Percentiles rank a stretch among this genome's conserved stretches.
Evolutionary conservation across 805 yeast species (phyloP).

Genomic region (Zygosaccharomyces rouxii): DNA sequence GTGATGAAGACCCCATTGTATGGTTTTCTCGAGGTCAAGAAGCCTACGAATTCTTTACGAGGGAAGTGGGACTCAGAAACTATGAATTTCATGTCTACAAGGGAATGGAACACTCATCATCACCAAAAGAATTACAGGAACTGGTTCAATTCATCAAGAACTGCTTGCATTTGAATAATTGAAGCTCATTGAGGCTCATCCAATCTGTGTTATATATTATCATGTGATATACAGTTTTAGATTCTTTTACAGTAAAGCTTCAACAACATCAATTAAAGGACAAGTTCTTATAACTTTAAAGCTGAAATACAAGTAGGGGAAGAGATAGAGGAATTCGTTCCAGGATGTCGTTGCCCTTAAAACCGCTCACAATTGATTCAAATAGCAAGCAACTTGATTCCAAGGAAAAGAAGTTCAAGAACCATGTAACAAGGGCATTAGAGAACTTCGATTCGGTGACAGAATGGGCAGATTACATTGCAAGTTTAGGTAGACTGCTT

Average conservation of each 20-base stretch:
- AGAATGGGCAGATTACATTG: conserved; percentile 98
- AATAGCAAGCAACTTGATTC: conserved; percentile 41
- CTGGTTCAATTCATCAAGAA: conserved; percentile 44
- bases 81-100: conserved; percentile 51
- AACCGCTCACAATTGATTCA: conserved; percentile 32
- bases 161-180: background rate
- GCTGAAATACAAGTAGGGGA: background rate
- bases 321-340: background rate
- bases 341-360: conserved; percentile 34
- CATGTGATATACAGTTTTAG: conserved; percentile 8
- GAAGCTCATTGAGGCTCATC: background rate
- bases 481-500: conserved; percentile 74
- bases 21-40: conserved; percentile 26
- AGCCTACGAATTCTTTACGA: conserved; percentile 43
- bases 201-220: conserved; percentile 1
- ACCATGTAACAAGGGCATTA: conserved; percentile 69
- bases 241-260: background rate
- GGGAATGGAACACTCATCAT: conserved; percentile 65
- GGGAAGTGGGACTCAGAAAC: conserved; percentile 40
- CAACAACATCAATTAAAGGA: background rate
- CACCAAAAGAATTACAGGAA: conserved; percentile 61
- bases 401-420: conserved; percentile 62
- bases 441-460: conserved; percentile 72
- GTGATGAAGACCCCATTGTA: conserved; percentile 70
- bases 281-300: background rate